Evolutionary conservation across 1,284 basidiomycete genomes (phyloP).

Genomic region (Malassezia equina): DNA sequence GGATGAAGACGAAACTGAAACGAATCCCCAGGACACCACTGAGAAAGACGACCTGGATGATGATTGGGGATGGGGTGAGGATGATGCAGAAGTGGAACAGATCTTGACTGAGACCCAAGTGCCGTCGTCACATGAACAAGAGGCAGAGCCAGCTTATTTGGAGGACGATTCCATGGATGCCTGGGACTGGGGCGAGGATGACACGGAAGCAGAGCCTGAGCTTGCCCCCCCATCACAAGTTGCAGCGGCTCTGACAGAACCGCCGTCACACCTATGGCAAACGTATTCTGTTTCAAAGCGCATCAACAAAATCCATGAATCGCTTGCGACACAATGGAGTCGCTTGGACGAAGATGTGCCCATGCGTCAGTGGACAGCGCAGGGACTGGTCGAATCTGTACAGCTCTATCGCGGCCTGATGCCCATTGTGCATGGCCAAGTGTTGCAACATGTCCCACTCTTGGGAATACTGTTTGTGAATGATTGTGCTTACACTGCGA

Average conservation of each 20-base stretch:
- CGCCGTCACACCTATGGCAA: neutral
- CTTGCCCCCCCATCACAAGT: neutral
- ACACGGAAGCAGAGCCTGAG: neutral
- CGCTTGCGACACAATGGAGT: neutral
- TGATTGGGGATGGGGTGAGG: conserved; percentile 14
- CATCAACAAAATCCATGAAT: neutral
- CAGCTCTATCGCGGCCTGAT: conserved; percentile 58
- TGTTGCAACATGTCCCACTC: conserved; percentile 55
- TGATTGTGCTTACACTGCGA: conserved; percentile 64
- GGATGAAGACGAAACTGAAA: conserved; percentile 2
- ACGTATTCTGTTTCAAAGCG: neutral
- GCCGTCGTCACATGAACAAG: neutral
- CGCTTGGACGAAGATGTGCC: neutral
- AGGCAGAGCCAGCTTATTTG: neutral
- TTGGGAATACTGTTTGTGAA: conserved; percentile 72
- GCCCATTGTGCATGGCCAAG: conserved; percentile 59
- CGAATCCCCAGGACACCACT: neutral
- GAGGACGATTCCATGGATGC: conserved; percentile 4
- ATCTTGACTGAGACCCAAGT: neutral
- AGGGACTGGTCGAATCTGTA: neutral
- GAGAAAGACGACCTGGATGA: neutral
- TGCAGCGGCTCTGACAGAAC: neutral
- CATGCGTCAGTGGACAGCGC: neutral
- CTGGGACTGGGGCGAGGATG: conserved; percentile 12
- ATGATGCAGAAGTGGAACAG: conserved; percentile 1